These are phyloP conservation scores for Delitschia confertaspora DNA, from an alignment of 495 filamentous ascomycete species.

Conservation along the genomic window DNA sequence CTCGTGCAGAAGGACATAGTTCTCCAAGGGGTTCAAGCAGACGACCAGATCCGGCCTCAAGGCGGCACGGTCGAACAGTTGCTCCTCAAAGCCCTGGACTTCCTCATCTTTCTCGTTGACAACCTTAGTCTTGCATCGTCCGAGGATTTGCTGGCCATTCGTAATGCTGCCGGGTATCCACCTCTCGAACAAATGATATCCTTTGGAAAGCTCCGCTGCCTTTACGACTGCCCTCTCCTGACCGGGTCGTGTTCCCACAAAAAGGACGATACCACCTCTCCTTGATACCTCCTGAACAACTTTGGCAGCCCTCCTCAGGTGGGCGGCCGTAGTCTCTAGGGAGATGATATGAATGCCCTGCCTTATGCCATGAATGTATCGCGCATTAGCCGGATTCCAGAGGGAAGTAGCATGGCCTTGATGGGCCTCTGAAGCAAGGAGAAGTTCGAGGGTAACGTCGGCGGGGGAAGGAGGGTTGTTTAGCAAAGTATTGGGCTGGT, in stretches of 20 bases:
- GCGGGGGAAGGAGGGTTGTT: constrained; percentile 61
- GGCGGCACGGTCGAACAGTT: constrained; percentile 50
- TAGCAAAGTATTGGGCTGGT: constrained; percentile 60
- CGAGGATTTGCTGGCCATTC: constrained; percentile 81
- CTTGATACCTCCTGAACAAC: constrained; percentile 81
- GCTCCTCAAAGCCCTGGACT: constrained; percentile 53
- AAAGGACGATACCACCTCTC: constrained; percentile 76
- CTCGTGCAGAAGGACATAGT: constrained; percentile 81
- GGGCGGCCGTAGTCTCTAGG: constrained; percentile 74
- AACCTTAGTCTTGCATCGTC: constrained; percentile 53
- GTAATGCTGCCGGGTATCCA: constrained; percentile 92
- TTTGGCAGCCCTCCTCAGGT: constrained; percentile 81
- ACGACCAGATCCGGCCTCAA: constrained; percentile 87
- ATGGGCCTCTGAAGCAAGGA: constrained; percentile 85
- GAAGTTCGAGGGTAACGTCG: constrained; percentile 81
- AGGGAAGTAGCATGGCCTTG: constrained; percentile 85
- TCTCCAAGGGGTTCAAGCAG: constrained; percentile 86
- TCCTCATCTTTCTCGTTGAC: constrained; percentile 62
- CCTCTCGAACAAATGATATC: constrained; percentile 84
- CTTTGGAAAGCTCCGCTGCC: constrained; percentile 66
- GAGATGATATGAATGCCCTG: constrained; percentile 90
- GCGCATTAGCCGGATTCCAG: constrained; percentile 91
- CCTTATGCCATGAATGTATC: constrained; percentile 89
- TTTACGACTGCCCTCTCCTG: constrained; percentile 70
- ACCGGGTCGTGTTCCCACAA: constrained; percentile 75